phyloP scores from a whole-genome alignment of 2,329 filamentous ascomycete genomes.

The Rhynchosporium agropyri region DNA sequence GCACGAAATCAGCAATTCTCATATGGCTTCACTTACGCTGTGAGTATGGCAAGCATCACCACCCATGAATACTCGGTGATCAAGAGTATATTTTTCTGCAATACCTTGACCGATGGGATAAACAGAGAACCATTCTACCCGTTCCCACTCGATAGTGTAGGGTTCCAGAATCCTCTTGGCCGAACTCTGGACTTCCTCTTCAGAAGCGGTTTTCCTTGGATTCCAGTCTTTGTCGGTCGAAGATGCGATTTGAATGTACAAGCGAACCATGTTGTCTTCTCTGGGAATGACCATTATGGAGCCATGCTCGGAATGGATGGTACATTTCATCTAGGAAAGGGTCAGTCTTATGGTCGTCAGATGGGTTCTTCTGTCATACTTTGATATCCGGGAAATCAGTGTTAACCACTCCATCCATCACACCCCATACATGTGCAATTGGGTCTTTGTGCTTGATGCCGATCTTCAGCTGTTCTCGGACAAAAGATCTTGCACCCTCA shows the following conservation, averaged over 20 bases:
- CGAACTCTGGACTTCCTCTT: slow-evolving; percentile 63
- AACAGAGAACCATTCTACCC: slow-evolving; percentile 73
- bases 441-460: slow-evolving; percentile 72
- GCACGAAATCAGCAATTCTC: slow-evolving; percentile 53
- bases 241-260: slow-evolving; percentile 69
- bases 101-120: slow-evolving; percentile 78
- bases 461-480: slow-evolving; percentile 68
- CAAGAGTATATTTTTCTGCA: slow-evolving; percentile 66
- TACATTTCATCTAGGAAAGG: slow-evolving; percentile 66
- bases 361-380: slow-evolving; percentile 48
- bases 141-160: slow-evolving; percentile 68
- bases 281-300: slow-evolving; percentile 81
- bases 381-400: slow-evolving; percentile 80
- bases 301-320: slow-evolving; percentile 72
- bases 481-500: slow-evolving; percentile 69
- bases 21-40: slow-evolving; percentile 54
- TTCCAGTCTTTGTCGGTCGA: slow-evolving; percentile 63
- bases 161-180: slow-evolving; percentile 68
- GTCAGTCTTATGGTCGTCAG: slow-evolving; percentile 49
- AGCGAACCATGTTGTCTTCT: slow-evolving; percentile 67
- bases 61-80: slow-evolving; percentile 72
- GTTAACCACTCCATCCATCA: slow-evolving; percentile 72
- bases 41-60: slow-evolving; percentile 82
- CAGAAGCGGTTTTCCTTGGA: slow-evolving; percentile 64
- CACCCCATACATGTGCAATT: slow-evolving; percentile 73